Evolutionary conservation across 176 grass and related monocot species (phyloP), one percentile per base, ranked within the genome.

Genomic region (Pontederia crassipes): DNA sequence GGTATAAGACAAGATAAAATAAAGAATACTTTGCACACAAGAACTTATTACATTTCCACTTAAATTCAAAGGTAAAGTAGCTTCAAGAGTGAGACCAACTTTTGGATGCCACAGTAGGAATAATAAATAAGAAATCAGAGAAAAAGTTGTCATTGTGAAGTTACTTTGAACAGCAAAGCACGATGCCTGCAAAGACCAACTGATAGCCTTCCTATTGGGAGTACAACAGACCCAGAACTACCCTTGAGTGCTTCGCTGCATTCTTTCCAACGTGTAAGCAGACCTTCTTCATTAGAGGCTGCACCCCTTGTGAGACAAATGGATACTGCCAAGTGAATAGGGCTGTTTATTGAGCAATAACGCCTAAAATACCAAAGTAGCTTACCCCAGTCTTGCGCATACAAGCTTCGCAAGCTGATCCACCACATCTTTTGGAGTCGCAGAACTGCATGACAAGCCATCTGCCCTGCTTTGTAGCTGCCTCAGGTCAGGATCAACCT

Each of bases 121-220:
- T 18, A 15, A 48, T 17, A 8, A 62, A 47, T 62, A 62, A 20
- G 60, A 47, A 62, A 47, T 62, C 17, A 11, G 7, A 12, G 24
- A 18, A 40, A 17, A 53, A 54, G 32, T n/a, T 6, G 16, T 12
- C 8, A 35, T 32, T 14, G 4, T 15, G 24, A 57, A 28, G 62
- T 12, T 82, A 97, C 93, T 78, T 97, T 97, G 56, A 91, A 88
- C 11, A 97, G 81, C 70, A 97, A 80, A n/a, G 93, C 75, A 17
- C 93, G 87, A 14, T 97, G 87, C 74, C 81, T 88, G 78, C 93
- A 97, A 9, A 91, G 87, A 81, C 93, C 93, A 47, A 85, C 55
- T 46, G 74, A 80, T 72, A 97, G 75, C 63, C 85, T 86, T 78
- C 93, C 87, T 2, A 91, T 67, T 67, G 75, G 79, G 62, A 97